Base-by-base conservation (phyloP, 1,284 basidiomycete genomes). In the Testicularia cyperi region DNA sequence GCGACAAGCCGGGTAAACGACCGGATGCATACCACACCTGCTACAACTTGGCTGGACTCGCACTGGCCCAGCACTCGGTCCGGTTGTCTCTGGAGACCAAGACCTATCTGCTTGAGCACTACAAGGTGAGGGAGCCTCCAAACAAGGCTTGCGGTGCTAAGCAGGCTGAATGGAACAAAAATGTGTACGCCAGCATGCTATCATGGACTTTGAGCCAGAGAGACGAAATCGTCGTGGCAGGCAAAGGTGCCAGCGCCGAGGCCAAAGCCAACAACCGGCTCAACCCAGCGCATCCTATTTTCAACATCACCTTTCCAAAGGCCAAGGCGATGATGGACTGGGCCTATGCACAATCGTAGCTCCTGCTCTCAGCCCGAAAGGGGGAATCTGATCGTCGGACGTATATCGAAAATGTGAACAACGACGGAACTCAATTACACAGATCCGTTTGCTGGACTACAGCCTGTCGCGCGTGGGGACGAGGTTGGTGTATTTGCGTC, bases 1-100 rank as follows among this genome's bases (percentile, higher is more conserved):
- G 91, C 10, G 94, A 98, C 76, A 98, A 98, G 75, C 95, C 94
- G 9, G 88, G 88, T 33, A 96, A 95, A 86, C 88, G 76, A 30
- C 60, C 73, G 2, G 74, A 76, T 33, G 71, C 71, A 13, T 76
- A 76, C 43, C 74, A 76, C 37, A 76, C 74, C n/a, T 72, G 67
- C 52, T 75, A 76, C 69, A 76, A 76, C 39, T 61, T 76, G 6
- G 54, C 58, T 13, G 74, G 73, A 4, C 46, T 76, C 18, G 62
- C 65, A 16, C 48, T 74, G 8, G 47, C 63, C 2, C 70, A 75
- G 45, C 71, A 75, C 39, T 54, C 53, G 6, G 42, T 73, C 13
- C 41, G 46, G 15, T 44, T 49, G n/a, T 65, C 66, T 33, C 37
- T 46, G 10, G 54, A 52, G 13, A 58, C 49, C 15, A 37, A 33